Base-by-base conservation (phyloP, 108 stramenopile species). In the Nitzschia sp. region DNA sequence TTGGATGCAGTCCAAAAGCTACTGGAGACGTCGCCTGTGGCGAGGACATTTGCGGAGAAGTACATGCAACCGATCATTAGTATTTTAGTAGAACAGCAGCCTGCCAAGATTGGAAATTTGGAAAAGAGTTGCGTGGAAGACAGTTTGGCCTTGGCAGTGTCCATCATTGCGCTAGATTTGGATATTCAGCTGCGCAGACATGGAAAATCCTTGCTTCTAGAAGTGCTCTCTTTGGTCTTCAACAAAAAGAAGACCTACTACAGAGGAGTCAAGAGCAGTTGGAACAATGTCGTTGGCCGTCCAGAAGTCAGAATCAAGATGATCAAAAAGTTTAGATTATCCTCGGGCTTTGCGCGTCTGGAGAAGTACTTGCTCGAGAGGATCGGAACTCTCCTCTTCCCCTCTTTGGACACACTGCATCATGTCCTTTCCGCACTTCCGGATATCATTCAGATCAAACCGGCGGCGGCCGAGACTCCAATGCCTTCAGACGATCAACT, bases 111-210 rank as follows among this genome's bases (percentile, higher is more conserved):
- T 67, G 91, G 89, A 0, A 55, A 54, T 38, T 65, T 70, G 41
- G 92, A 96, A 70, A 75, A 80, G 10, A 80, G 76, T 20, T 96
- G 95, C 60, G 90, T 96, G 0, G 86, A 94, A 69, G 89, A 92
- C 29, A 73, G 74, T 37, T 55, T 96, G 9, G 21, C 63, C 7
- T 53, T 72, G 8, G 92, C 89, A 5, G 65, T 91, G 15, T 29
- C 48, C 9, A 89, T 94, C 44, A 66, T 90, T 29, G 77, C 79
- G 15, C 65, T 76, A 39, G 91, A 91, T 65, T 75, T 96, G 62
- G 74, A 83, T 19, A 71, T 77, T 58, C 79, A 84, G 73, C 34
- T 70, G 19, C 68, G 70, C 11, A 67, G 77, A 17, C 53, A 69
- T 15, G 66, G 66, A 10, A 51, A 57, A 19, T 72, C 81, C 48